phyloP scores from a whole-genome alignment of 2,329 filamentous ascomycete species.

The Gaeumannomyces sp. region DNA sequence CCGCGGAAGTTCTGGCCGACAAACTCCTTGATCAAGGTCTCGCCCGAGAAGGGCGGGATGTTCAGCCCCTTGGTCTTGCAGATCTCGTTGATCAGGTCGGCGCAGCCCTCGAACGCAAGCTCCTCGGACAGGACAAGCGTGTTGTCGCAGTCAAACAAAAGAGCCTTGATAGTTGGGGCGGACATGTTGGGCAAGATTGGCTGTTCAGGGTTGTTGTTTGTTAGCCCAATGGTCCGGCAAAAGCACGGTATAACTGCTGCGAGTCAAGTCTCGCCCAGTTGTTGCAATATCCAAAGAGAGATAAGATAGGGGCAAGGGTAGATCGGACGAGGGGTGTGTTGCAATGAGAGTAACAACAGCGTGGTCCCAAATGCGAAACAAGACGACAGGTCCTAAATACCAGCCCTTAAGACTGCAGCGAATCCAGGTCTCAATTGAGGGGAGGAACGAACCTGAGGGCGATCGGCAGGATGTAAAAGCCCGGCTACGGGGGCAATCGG shows the following conservation, averaged over 20 bases:
- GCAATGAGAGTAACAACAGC: too few species aligned
- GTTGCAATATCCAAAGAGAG: background rate
- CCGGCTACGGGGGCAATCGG: background rate
- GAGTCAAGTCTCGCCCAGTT: background rate
- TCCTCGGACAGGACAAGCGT: constrained; percentile 89
- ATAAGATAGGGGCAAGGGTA: background rate
- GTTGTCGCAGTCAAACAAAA: constrained; percentile 81
- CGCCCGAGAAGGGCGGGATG: constrained; percentile 65
- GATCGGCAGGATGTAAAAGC: background rate
- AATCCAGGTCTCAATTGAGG: background rate
- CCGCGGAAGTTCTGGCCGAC: constrained; percentile 93
- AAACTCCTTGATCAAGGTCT: constrained; percentile 75
- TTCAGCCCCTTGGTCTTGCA: constrained; percentile 55
- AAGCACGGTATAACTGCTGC: background rate
- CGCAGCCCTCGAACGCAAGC: constrained; percentile 85
- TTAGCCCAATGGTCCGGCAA: background rate
- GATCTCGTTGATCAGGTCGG: constrained; percentile 82
- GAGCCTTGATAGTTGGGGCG: constrained; percentile 52
- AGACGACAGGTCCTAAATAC: background rate
- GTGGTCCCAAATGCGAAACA: background rate
- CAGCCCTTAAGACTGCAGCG: background rate
- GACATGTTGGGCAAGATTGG: background rate
- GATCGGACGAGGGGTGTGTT: too few species aligned
- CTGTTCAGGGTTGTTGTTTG: background rate
- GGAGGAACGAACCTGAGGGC: background rate